These are phyloP conservation scores for Clonostachys rhizophaga DNA, from an alignment of 2,329 filamentous ascomycete species.

Conservation along the genomic window DNA sequence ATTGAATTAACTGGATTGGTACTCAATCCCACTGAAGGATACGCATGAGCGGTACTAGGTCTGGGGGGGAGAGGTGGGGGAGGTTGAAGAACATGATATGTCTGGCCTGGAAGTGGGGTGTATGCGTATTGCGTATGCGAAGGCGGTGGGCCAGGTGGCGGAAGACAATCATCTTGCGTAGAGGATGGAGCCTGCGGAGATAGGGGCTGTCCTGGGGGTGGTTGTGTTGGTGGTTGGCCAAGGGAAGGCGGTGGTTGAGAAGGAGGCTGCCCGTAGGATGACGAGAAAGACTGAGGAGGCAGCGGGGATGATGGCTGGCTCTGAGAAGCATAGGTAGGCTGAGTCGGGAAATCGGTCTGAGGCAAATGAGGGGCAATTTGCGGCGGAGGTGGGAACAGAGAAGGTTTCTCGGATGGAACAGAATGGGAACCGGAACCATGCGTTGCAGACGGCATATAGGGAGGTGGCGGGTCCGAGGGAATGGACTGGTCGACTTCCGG, in stretches of 20 bases:
- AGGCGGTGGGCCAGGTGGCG: no score
- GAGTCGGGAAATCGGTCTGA: conserved; percentile 12
- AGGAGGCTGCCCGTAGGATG: background rate
- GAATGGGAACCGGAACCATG: background rate
- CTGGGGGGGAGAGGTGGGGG: conserved; percentile 5
- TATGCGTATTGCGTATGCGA: no score
- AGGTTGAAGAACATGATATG: background rate
- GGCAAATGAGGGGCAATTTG: background rate
- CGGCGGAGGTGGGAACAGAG: conserved; percentile 3
- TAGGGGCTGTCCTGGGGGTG: background rate
- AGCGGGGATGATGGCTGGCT: background rate
- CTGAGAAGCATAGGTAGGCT: conserved; percentile 4
- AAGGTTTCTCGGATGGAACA: conserved; percentile 1
- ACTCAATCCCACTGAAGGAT: conserved; percentile 9
- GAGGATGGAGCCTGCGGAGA: background rate
- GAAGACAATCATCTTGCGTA: background rate
- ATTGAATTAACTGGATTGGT: conserved; percentile 9
- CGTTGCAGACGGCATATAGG: background rate
- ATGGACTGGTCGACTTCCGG: background rate
- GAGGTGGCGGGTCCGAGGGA: background rate
- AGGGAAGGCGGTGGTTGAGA: background rate
- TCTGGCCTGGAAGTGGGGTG: no score
- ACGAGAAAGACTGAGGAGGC: background rate
- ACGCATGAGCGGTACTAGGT: conserved; percentile 1
- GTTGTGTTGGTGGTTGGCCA: background rate